Conservation (phyloP, 306 rosid genomes). For the Cercis canadensis region DNA sequence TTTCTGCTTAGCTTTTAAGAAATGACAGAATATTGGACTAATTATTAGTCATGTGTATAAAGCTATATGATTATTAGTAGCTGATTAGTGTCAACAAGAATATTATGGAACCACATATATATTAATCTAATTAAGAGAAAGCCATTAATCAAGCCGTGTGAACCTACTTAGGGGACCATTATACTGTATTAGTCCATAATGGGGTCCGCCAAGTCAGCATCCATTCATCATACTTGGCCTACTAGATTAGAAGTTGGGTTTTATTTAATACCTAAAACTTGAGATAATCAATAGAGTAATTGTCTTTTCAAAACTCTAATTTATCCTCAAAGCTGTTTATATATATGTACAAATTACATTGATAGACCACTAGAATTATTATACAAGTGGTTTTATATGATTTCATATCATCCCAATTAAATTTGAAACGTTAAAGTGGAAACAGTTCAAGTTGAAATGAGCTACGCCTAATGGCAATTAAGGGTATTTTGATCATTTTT, state of each 20-base stretch:
- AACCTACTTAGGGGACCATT: constrained; percentile 29
- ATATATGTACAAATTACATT: no score
- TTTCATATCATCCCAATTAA: no score
- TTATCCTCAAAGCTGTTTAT: no score
- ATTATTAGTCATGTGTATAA: constrained; percentile 24
- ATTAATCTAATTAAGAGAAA: constrained; percentile 31
- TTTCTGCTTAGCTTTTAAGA: constrained; percentile 27
- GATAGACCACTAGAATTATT: no score
- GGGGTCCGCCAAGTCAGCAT: constrained; percentile 30
- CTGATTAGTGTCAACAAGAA: constrained; percentile 39
- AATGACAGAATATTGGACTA: constrained; percentile 39
- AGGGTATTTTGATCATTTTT: no score
- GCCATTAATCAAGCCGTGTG: constrained; percentile 60
- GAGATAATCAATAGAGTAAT: no score
- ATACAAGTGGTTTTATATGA: no score
- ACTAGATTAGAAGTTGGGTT: not conserved
- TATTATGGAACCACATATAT: constrained; percentile 4
- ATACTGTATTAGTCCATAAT: constrained; percentile 19
- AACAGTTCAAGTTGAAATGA: no score
- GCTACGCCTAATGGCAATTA: no score
- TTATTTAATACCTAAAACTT: no score
- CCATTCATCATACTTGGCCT: constrained; percentile 29
- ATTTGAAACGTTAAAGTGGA: no score
- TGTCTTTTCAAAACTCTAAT: no score
- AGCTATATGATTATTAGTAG: constrained; percentile 29